Evolutionary conservation across 768 basidiomycete species (phyloP).

Genomic region (Suillus variegatus): DNA sequence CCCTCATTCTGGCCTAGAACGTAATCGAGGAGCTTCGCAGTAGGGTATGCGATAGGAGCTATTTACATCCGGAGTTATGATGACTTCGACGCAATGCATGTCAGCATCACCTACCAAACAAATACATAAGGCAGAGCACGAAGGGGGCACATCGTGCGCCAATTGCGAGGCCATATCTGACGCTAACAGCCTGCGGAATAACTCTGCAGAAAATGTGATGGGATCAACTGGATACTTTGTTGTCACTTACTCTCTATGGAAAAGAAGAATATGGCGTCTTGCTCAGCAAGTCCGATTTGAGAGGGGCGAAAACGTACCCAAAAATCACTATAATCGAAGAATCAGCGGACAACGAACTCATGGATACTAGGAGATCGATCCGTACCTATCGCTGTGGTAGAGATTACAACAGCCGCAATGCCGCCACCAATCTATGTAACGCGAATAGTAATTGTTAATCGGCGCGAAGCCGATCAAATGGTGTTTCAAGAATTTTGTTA

Average conservation of each 20-base stretch:
- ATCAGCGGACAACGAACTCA: constrained; percentile 7
- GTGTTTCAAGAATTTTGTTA: background rate
- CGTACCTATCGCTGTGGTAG: constrained; percentile 60
- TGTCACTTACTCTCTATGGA: constrained; percentile 37
- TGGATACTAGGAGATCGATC: constrained; percentile 1
- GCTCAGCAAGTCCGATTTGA: background rate
- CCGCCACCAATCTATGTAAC: constrained; percentile 60
- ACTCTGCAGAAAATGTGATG: constrained; percentile 40
- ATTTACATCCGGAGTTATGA: background rate
- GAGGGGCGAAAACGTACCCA: constrained; percentile 50
- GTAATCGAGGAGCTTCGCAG: constrained; percentile 73
- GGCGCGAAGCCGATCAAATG: constrained; percentile 5
- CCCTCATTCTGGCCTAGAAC: constrained; percentile 75
- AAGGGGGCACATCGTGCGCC: constrained; percentile 79
- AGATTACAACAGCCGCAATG: constrained; percentile 74
- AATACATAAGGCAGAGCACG: constrained; percentile 72
- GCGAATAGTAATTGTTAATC: background rate
- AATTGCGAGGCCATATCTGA: constrained; percentile 76
- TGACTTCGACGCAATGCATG: background rate
- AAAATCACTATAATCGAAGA: constrained; percentile 62
- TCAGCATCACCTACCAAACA: constrained; percentile 38
- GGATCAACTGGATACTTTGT: background rate
- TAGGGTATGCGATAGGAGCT: constrained; percentile 80
- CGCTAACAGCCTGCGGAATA: constrained; percentile 74
- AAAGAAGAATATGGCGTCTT: background rate